Evolutionary conservation across 768 basidiomycete genomes (phyloP).

Genomic region (Rhizopogon sp.): DNA sequence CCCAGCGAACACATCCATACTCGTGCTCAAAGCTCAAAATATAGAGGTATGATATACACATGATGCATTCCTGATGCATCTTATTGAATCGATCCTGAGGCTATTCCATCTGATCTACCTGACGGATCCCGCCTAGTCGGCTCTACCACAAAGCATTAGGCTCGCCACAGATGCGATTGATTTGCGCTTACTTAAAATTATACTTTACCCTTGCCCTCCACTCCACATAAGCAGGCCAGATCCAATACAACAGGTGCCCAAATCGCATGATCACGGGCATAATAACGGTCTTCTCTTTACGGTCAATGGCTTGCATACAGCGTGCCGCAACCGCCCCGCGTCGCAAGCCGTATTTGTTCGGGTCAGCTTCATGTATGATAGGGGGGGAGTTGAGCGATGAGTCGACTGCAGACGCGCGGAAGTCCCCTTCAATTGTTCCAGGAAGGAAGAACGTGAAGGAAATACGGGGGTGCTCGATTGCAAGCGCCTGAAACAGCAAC

Average conservation of each 20-base stretch:
- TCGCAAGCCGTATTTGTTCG: conserved; percentile 55
- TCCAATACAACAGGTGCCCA: conserved; percentile 61
- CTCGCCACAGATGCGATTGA: background rate
- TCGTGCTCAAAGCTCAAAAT: no score
- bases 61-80: background rate
- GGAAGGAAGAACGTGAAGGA: conserved; percentile 60
- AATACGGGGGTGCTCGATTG: conserved; percentile 75
- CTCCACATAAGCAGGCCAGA: conserved; percentile 56
- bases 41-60: no score
- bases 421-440: conserved; percentile 68
- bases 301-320: conserved; percentile 59
- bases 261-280: conserved; percentile 44
- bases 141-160: background rate
- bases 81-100: background rate
- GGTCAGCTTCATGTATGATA: conserved; percentile 37
- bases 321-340: conserved; percentile 52
- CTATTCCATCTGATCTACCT: background rate
- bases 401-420: conserved; percentile 78
- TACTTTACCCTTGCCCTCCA: conserved; percentile 60
- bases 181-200: conserved; percentile 34
- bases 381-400: conserved; percentile 26
- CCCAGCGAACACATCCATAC: no score
- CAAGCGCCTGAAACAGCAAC: conserved; percentile 69
- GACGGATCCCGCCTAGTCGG: background rate
- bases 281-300: conserved; percentile 50